Evolutionary conservation across 179 eudicot species (phyloP), one percentile per base, ranked within the genome.

Genomic region (Spinacia oleracea): DNA sequence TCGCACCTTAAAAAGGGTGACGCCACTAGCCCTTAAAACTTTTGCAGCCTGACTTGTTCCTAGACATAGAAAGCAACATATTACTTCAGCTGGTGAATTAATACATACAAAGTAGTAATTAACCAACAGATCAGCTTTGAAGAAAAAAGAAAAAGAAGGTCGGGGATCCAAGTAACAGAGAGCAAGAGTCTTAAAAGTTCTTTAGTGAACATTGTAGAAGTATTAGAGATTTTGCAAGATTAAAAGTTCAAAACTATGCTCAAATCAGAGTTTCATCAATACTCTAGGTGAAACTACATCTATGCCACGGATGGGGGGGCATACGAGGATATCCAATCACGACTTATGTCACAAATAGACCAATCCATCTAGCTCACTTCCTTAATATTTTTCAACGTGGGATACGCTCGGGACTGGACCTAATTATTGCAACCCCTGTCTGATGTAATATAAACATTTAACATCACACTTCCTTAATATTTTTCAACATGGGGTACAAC

Each of bases 21-120:
- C 81, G 35, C 97, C 97, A 83, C 88, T 85, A 51, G 90, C 89
- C 74, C 93, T 80, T 85, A 94, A 79, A 80, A 88, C 79, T 67
- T 89, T 91, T 53, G 97, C 81, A 74, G 92, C 93, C 55, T 83
- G 72, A 86, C 88, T 93, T 74, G 97, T 92, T 74, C 94, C 98
- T 93, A 83, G 55, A 65, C 80, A 77, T 6, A 43, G 77, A 81
- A 60, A 46, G 56, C 25, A 25, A 48, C 0, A 29, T 43, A 56
- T 38, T 0, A 46, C 46, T 10, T 64, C 59, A 71, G 51, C 69
- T n/a, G 53, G 56, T 56, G 53, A 53, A 45, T 55, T 23, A 25
- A 55, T 15, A 35, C 65, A 56, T 4, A n/a, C n/a, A n/a, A n/a
- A n/a, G n/a, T n/a, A 58, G 18, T 4, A 27, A 29, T 21, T 4